Evolutionary conservation across 352 stramenopile species (phyloP), one percentile per base, ranked within the genome.

Genomic region (Phytophthora crassamura): DNA sequence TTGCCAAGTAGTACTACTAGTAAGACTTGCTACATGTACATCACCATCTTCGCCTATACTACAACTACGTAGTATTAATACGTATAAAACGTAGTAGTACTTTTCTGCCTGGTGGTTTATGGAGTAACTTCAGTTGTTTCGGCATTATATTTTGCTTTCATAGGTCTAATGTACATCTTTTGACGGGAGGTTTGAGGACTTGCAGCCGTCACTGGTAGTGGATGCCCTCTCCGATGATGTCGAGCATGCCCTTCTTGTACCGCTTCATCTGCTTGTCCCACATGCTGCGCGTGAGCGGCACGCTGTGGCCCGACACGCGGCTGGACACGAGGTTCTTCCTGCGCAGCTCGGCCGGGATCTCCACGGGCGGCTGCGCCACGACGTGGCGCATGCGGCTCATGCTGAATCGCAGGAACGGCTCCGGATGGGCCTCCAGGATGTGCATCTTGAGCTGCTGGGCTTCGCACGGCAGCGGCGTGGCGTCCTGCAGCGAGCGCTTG

Each of bases 231-330:
- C 74, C 72, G 57, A 83, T 77, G 64, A 83, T 67, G 59, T 83
- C 72, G 58, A 82, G 65, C 49, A 67, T 74, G 40, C 58, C 53
- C 46, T 70, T 71, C 51, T 73, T 68, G 50, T 72, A 60, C 45
- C 59, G 18, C 53, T 64, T 77, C 71, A 86, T 89, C 55, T 66
- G 60, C 63, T 88, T 86, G 60, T 86, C 74, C 75, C 75, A 89
- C 80, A 89, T 90, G 52, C 74, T 59, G 49, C 78, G 78, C 20
- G 77, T 86, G 63, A 84, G 76, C 36, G 81, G 78, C 48, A 90
- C 77, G 40, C 69, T 87, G 67, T 80, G 84, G 45, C 81, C 81
- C 2, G 68, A 72, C 25, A 88, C 78, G 15, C 71, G 67, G 7
- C 72, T 82, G 33, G 68, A 67, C 14, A 72, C 49, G 34, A 76